Base-by-base conservation (phyloP, 768 basidiomycete species). In the Gautieria morchelliformis region DNA sequence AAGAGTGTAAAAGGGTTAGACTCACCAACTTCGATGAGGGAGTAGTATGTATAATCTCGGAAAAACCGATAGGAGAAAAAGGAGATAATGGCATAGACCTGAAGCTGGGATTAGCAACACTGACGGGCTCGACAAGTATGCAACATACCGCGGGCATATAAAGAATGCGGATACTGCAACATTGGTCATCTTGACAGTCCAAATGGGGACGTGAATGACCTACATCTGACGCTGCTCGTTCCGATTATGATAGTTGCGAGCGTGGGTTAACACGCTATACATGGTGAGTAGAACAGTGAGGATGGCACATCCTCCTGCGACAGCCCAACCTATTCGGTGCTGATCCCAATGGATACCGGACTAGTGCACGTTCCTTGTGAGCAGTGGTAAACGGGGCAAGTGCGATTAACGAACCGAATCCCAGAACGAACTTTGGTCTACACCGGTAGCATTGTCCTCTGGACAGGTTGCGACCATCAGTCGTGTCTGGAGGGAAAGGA, bases 21-120 rank as follows among this genome's bases (percentile, higher is more conserved):
- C 79, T 52, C 56, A 81, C 81, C 73, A 52, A 72, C 65, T 71
- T 81, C 74, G 49, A 74, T 71, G 44, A 82, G 74, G 37, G 71
- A 72, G 63, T 82, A 82, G 64, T 82, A 83, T 42, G 80, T 89
- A 65, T 89, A 93, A 58, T 78, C 72, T 40, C 89, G 80, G 73
- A 89, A 93, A 71, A 73, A 93, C 1, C 91, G 81, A 64, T 89
- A 94, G 27, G 87, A 88, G 63, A 89, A 79, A 73, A 93, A 94
- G 1, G 89, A 89, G 50, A 93, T 80, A 60, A 92, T 71, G 27
- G 84, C 85, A 67, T 87, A 92, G 44, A 92, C 35, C 63, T 56
- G 30, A n/a, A 19, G 30, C 5, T 37, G 40, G 32, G 32, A 10
- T 46, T 19, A 56, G 48, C 42, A 11, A 30, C 27, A 24, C 37